phyloP scores from a whole-genome alignment of 305 asterid genomes.

The Rubia occidens region DNA sequence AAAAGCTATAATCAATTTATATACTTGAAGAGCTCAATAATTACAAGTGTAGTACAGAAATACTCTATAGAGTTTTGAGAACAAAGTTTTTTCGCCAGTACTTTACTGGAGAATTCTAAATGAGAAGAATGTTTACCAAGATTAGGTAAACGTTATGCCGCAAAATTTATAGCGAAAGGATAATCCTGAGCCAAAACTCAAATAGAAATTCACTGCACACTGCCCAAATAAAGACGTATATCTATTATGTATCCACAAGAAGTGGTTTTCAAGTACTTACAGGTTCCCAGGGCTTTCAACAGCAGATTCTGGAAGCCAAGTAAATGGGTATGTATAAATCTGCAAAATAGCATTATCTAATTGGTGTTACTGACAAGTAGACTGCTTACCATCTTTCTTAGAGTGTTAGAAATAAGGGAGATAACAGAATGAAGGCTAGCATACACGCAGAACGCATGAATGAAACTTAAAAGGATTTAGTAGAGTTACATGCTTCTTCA shows the following conservation, averaged over 20 bases:
- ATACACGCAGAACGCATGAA: neutral
- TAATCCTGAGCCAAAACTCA: neutral
- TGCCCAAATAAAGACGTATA: neutral
- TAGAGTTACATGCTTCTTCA: neutral
- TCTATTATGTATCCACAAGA: neutral
- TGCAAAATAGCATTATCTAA: constrained; percentile 21
- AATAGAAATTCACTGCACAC: neutral
- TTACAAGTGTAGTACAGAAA: neutral
- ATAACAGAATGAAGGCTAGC: neutral
- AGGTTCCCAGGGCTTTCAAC: constrained; percentile 68
- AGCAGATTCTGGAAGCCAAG: constrained; percentile 63
- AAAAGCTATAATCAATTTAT: neutral
- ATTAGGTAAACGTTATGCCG: neutral
- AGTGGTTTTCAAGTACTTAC: constrained; percentile 31
- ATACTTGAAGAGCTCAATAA: neutral
- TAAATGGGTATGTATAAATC: constrained; percentile 61
- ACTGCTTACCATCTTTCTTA: neutral
- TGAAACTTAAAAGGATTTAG: neutral
- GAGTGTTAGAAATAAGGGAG: neutral
- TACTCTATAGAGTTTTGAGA: neutral
- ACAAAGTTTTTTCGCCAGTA: neutral
- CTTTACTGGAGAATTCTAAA: neutral
- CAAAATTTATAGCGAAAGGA: neutral
- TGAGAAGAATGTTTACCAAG: neutral
- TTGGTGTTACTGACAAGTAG: neutral